Evolutionary conservation across 768 basidiomycete species (phyloP), one percentile per base, ranked within the genome.

Genomic region (Hebeloma cylindrosporum): DNA sequence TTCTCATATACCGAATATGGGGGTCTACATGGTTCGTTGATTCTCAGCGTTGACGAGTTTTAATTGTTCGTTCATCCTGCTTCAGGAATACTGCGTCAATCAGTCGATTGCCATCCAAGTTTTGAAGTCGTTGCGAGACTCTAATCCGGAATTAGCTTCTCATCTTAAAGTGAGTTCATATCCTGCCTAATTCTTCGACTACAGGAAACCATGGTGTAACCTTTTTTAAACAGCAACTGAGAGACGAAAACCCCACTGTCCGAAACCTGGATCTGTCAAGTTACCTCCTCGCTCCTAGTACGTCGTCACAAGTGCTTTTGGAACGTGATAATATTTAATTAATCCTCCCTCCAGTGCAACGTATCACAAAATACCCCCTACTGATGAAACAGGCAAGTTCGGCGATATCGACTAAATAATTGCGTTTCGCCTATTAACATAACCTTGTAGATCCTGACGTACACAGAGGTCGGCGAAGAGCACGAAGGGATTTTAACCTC

Each of bases 281-380:
- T 55, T 96, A 93, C 62, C 67, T 97, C 26, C 78, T 97, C 7
- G 83, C 82, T n/a, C 93, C 93, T 0, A 95, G 93, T 93, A 63
- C 54, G 82, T 69, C 48, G 20, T 17, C 16, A 18, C n/a, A 11
- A 9, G 13, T 37, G 14, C 21, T 30, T 56, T 4, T 2, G 7
- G 14, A 11, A 20, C 30, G 29, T 29, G 11, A 26, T 22, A n/a
- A n/a, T 11, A 30, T 26, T 23, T 39, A 30, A 37, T 53, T 28
- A 47, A 37, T 17, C 22, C 28, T 23, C 18, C 25, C 30, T 14
- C 7, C 48, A 93, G 90, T 94, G 93, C 93, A 96, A 80, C 83
- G 95, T 7, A 83, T 97, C 44, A 96, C 95, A 0, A 77, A 92
- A 45, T 99, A 98, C 60, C 95, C 95, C 0, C 72, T 99, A 0